Percentiles rank a stretch among this genome's conserved stretches.
Evolutionary conservation across 495 filamentous ascomycete genomes (phyloP).

Genomic region (Talaromyces stipitatus): DNA sequence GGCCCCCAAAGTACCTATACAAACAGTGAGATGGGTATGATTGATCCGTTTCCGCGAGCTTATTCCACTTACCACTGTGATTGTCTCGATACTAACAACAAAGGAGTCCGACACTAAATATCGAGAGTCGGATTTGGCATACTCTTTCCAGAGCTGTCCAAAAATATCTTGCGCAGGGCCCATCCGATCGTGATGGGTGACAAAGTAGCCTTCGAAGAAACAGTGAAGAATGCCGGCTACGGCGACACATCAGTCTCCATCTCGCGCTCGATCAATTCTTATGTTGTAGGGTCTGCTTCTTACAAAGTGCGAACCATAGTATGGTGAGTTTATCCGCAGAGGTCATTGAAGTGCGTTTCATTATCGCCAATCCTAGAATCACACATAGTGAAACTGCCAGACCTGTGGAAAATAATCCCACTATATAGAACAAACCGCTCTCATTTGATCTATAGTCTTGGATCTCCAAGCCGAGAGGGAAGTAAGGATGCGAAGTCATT

Average conservation of each 20-base stretch:
- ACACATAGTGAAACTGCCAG: conserved; percentile 43
- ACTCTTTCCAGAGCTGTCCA: conserved; percentile 85
- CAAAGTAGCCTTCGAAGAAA: conserved; percentile 83
- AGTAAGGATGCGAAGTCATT: conserved; percentile 56
- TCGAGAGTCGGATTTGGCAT: conserved; percentile 73
- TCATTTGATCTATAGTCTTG: conserved; percentile 55
- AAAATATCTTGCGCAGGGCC: conserved; percentile 53
- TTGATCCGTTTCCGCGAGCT: neutral
- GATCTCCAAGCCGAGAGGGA: conserved; percentile 55
- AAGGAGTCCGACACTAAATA: conserved; percentile 74
- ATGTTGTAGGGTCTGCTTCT: conserved; percentile 11
- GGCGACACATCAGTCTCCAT: conserved; percentile 8
- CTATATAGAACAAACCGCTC: conserved; percentile 43
- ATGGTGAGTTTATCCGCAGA: conserved; percentile 46
- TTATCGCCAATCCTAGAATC: conserved; percentile 40
- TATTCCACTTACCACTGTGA: conserved; percentile 60
- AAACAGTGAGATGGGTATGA: neutral
- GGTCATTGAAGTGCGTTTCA: conserved; percentile 37
- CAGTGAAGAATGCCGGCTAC: conserved; percentile 62
- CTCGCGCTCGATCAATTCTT: neutral
- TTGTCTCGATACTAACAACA: conserved; percentile 75
- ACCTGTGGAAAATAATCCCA: conserved; percentile 43
- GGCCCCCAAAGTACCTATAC: conserved; percentile 68
- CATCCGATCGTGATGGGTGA: conserved; percentile 56
- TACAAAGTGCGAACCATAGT: conserved; percentile 62